Evolutionary conservation across 1,139 yeast genomes (phyloP), one percentile per base, ranked within the genome.

Genomic region (Saccharomyces hybrid): DNA sequence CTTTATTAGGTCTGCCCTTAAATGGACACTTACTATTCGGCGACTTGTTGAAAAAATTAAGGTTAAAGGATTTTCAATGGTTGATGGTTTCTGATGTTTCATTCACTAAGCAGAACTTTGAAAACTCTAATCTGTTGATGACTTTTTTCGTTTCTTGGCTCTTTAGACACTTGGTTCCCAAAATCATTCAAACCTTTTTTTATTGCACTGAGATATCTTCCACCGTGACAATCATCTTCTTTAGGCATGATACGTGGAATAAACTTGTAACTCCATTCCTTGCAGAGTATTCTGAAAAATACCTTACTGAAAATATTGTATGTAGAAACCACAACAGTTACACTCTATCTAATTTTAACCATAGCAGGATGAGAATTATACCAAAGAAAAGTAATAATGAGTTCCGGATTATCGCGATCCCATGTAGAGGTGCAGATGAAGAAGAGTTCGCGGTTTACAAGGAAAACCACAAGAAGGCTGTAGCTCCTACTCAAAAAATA

Each of bases 131-230:
- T 20, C 20, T 20, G 11, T 41, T 63, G 16, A 26, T 57, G 25
- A 46, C 42, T n/a, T 48, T 41, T 9, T 59, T 64, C 20, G 26
- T 87, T 1, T 51, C 57, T 2, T 91, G 96, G 96, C 56, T 86
- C 2, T 78, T 85, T 50, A 61, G 71, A 0, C 52, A 53, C 0
- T 75, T 83, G 51, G 58, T 88, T 1, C 73, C 78, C 6, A 75
- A 74, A 13, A 59, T 88, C 1, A 59, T 88, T 0, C 68, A 73
- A 0, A 68, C 77, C 0, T 82, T 80, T 62, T 91, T 91, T 75
- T 85, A 86, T 64, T 82, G 85, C 2, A 82, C 93, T 0, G 85
- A 83, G 52, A 67, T 77, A 0, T 74, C 83, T 1, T 76, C 78
- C 2, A 64, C 71, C 0, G 64, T 64, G 5, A 64, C 71, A 5